Base-by-base conservation (phyloP, 345 rosid genomes). In the Microthlaspi erraticum region DNA sequence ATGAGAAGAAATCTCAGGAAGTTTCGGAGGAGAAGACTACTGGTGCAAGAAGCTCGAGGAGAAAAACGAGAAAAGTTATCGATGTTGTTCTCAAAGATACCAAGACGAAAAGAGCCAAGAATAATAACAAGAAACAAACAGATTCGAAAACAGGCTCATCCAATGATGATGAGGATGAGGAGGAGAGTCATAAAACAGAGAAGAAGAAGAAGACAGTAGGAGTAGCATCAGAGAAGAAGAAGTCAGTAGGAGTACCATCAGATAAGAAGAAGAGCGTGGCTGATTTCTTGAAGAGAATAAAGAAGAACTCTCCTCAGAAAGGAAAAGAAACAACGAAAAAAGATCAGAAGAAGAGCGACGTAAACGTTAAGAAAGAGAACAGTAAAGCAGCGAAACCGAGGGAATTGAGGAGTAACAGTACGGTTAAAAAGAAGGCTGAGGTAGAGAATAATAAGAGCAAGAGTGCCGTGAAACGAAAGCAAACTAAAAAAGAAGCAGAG, bases 231-330 rank as follows among this genome's bases (percentile, higher is more conserved):
- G 81, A 81, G 19, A 90, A 88, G 81, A 88, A 82, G 81, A 75
- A 81, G 77, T n/a, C 71, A 14, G 31, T 63, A 10, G 59, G 16
- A 13, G 11, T 18, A 26, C 41, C 81, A 6, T 59, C 73, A 41
- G 81, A 81, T 19, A 90, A 88, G 81, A 88, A 82, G 81, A 75
- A 81, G 77, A 83, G 88, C 26, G 90, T 81, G 2, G 93, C 79
- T 5, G 87, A 86, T 73, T 90, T 87, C 85, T 77, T 87, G 75
- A 81, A 83, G 71, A 86, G 89, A 57, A 86, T 90, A 16, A 78
- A 83, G 87, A 83, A 82, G 36, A 86, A 81, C 68, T 76, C 82
- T 19, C 55, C 76, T 9, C 76, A 82, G 79, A 83, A 75, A 70
- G 81, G 38, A 54, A 58, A 74, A 66, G 43, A 80, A 33, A 59